phyloP scores from a whole-genome alignment of 1,139 yeast species.

The Hyphopichia fennica region DNA sequence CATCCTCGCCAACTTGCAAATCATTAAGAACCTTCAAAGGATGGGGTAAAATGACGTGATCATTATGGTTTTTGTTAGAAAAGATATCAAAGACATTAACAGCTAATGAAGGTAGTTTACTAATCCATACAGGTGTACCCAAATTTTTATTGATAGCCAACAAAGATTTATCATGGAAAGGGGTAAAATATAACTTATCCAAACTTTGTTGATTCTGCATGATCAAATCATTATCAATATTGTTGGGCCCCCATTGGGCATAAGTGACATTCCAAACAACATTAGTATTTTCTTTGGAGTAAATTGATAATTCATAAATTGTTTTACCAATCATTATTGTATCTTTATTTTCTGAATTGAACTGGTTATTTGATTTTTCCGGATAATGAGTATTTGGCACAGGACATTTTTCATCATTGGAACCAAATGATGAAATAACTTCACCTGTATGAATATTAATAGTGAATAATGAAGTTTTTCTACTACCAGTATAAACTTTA shows the following conservation, averaged over 20 bases:
- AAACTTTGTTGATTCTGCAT: slow-evolving; percentile 49
- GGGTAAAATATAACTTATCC: slow-evolving; percentile 79
- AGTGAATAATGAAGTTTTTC: slow-evolving; percentile 74
- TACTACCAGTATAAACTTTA: slow-evolving; percentile 83
- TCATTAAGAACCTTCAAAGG: slow-evolving; percentile 51
- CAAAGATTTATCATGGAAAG: slow-evolving; percentile 73
- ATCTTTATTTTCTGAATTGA: slow-evolving; percentile 14
- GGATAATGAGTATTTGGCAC: slow-evolving; percentile 24
- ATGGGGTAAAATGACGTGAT: slow-evolving; percentile 60
- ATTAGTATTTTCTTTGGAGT: slow-evolving; percentile 58
- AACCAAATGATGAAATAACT: slow-evolving; percentile 70
- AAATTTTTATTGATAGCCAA: slow-evolving; percentile 64
- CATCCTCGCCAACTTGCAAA: slow-evolving; percentile 27
- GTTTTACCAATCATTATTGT: slow-evolving; percentile 53
- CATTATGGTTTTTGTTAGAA: slow-evolving; percentile 20
- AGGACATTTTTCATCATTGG: slow-evolving; percentile 32
- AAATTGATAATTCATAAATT: slow-evolving; percentile 43
- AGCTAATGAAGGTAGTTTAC: slow-evolving; percentile 63
- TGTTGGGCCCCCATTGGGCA: slow-evolving; percentile 91
- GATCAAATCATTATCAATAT: slow-evolving; percentile 71
- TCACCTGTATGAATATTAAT: slow-evolving; percentile 78
- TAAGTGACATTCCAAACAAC: slow-evolving; percentile 85
- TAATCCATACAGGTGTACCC: slow-evolving; percentile 79
- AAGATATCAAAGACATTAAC: slow-evolving; percentile 75
- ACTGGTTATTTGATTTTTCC: slow-evolving; percentile 8